Evolutionary conservation across 1,139 yeast genomes (phyloP).

Genomic region (Candida labiduridarum): DNA sequence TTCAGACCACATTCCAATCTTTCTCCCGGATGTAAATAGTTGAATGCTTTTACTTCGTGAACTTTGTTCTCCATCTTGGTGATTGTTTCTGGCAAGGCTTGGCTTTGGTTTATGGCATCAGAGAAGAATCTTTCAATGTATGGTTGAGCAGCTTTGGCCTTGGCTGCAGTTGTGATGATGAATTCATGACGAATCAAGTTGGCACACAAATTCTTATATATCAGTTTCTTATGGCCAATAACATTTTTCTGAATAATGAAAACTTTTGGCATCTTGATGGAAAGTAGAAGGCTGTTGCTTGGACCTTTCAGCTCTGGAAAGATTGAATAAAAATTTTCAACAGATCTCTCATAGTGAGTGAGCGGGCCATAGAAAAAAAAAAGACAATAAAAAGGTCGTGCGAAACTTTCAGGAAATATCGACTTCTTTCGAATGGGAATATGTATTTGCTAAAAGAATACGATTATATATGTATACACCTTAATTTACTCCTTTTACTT

Average conservation of each 20-base stretch:
- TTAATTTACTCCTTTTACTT: background rate
- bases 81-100: conserved; percentile 15
- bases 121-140: conserved; percentile 44
- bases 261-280: conserved; percentile 39
- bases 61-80: conserved; percentile 24
- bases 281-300: background rate
- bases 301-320: background rate
- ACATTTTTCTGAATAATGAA: conserved; percentile 48
- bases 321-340: conserved; percentile 6
- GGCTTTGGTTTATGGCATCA: conserved; percentile 26
- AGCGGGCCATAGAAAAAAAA: background rate
- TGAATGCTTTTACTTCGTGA: conserved; percentile 27
- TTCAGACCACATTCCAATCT: conserved; percentile 50
- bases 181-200: conserved; percentile 49
- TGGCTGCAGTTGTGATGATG: conserved; percentile 47
- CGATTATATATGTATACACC: conserved; percentile 2
- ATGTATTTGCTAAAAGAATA: background rate
- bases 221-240: conserved; percentile 48
- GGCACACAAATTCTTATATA: conserved; percentile 50
- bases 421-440: background rate
- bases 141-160: conserved; percentile 51
- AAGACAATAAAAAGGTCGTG: background rate
- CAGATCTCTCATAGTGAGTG: background rate
- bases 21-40: conserved; percentile 46
- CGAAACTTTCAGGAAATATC: background rate